Evolutionary conservation across 1,139 yeast genomes (phyloP), one percentile per base, ranked within the genome.

Genomic region (Taphrina betulina): DNA sequence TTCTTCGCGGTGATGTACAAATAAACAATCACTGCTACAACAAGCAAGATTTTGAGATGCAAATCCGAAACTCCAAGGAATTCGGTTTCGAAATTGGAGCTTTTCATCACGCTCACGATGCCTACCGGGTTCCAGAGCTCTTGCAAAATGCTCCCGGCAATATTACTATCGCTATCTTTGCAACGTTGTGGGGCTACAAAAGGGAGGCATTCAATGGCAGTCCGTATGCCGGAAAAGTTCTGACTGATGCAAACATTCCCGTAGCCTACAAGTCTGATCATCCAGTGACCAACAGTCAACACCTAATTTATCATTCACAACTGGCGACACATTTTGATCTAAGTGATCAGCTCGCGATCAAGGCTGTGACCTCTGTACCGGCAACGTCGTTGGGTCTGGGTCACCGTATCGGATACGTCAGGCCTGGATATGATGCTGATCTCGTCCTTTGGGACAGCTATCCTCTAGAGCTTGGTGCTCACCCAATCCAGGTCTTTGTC

Each of bases 351-450:
- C 16, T 35, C 17, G 52, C 52, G 22, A 35, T 45, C 41, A 36
- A 35, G 42, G 41, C 52, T 8, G 41, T 45, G 22, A 45, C 52
- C 5, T 35, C 42, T 7, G 42, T 36, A n/a, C 52, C 52, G 12
- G 52, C 52, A n/a, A 26, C 4, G 28, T 35, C 52, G 2, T 24
- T 45, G 22, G 52, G 52, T 7, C 35, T 45, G 17, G 42, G 42
- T 8, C 52, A 45, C 17, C 41, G 52, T 3, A 26, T 35, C 12
- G 52, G 52, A 8, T 45, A 35, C 5, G n/a, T 45, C 10, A 36
- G 42, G 19, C 16, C 41, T 7, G 52, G 52, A 16, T 45, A 45
- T 35, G 52, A 45, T 45, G 52, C 52, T 35, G 52, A 45, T 24
- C 24, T 45, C 7, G 52, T 45, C 5, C 22, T 45, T 23, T 45